Evolutionary conservation across 1,284 basidiomycete species (phyloP), one percentile per base, ranked within the genome.

Genomic region (Cutaneotrichosporon sp.): DNA sequence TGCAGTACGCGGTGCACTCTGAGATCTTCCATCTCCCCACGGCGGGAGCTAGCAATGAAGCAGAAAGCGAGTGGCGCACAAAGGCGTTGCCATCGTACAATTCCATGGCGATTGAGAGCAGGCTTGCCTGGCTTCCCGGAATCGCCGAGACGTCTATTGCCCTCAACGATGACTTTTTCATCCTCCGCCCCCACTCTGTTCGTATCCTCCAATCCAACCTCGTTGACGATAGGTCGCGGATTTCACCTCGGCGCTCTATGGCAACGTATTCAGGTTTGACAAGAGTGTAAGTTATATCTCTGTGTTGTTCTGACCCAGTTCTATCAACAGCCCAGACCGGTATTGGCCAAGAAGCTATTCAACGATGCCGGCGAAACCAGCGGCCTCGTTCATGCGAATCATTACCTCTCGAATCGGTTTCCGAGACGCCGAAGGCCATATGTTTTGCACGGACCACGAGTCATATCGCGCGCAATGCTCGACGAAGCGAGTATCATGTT

Each of bases 401-500:
- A 67, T 49, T 59, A 77, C 3, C 65, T 80, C 3, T 79, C 77
- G 18, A 64, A 74, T 46, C 70, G 78, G 13, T 80, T 76, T 63
- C 78, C 78, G 5, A 62, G 62, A 22, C 70, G 78, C 10, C 58
- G 73, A 5, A 68, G 78, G n/a, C 78, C 75, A 0, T 80, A 79
- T 64, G 73, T 79, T 65, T 70, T 73, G 2, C 78, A 80, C 58
- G 72, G 75, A 0, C 79, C 79, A 3, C 78, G 78, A 53, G 72
- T 75, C 55, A 75, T 79, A 57, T 76, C 76, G 0, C 67, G 76
- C n/a, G 70, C 73, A n/a, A 60, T 80, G 5, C 79, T 78, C 51
- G 76, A 78, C 60, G 79, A 80, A 60, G 73, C 75, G 4, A 75
- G 69, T 30, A 47, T 79, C 46, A 80, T 80, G 74, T 80, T 80